These are phyloP conservation scores for Lophiostoma macrostomum DNA, from an alignment of 495 filamentous ascomycete genomes.

Conservation along the genomic window DNA sequence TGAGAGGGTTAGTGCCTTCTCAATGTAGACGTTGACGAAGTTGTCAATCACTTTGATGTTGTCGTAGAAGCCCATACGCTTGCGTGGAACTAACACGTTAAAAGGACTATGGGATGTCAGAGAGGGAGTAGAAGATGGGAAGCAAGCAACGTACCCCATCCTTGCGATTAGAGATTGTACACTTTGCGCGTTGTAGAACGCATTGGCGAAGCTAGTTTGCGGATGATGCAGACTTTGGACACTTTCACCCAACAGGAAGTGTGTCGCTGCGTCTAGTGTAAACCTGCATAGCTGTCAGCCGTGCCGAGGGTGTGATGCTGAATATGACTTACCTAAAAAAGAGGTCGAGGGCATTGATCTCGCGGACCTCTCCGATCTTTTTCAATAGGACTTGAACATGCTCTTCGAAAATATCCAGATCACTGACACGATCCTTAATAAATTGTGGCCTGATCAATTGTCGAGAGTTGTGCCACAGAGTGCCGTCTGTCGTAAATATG, in stretches of 20 bases:
- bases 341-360: conserved; percentile 52
- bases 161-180: conserved; percentile 48
- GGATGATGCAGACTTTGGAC: conserved; percentile 54
- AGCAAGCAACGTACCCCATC: conserved; percentile 33
- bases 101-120: conserved; percentile 38
- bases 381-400: conserved; percentile 45
- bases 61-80: conserved; percentile 41
- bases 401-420: conserved; percentile 52
- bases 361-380: conserved; percentile 44
- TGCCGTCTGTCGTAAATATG: conserved; percentile 59
- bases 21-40: conserved; percentile 54
- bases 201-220: conserved; percentile 49
- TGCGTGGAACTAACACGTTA: conserved; percentile 43
- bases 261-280: conserved; percentile 58
- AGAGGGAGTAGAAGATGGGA: not conserved
- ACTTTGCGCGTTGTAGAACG: conserved; percentile 54
- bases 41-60: conserved; percentile 47
- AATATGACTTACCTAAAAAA: conserved; percentile 42
- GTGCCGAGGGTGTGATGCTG: not conserved
- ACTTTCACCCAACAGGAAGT: conserved; percentile 55
- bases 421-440: conserved; percentile 52
- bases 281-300: conserved; percentile 21
- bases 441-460: conserved; percentile 57
- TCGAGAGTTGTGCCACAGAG: conserved; percentile 52
- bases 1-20: conserved; percentile 48